Evolutionary conservation across 148 eudicot genomes (phyloP).

Genomic region (Agrostemma githago): DNA sequence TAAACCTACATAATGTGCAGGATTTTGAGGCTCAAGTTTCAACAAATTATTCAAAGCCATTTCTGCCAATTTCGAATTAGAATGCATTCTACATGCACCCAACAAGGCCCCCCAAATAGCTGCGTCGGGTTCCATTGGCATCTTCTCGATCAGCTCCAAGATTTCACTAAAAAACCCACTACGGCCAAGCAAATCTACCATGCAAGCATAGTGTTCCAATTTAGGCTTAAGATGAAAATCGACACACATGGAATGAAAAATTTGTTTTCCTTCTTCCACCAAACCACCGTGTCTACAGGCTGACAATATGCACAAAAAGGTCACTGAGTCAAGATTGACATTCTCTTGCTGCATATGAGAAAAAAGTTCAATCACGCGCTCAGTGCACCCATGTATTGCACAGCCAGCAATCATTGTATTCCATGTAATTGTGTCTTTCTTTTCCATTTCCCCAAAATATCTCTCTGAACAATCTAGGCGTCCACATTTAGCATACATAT

Average conservation of each 20-base stretch:
- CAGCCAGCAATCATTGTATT: conserved; percentile 60
- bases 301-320: conserved; percentile 54
- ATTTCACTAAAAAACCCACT: conserved; percentile 52
- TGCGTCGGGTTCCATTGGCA: conserved; percentile 65
- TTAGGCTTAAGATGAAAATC: conserved; percentile 42
- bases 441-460: conserved; percentile 43
- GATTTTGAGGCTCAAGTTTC: conserved; percentile 47
- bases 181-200: conserved; percentile 72
- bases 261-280: conserved; percentile 50
- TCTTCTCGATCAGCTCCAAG: conserved; percentile 38
- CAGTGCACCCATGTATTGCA: conserved; percentile 54
- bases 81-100: conserved; percentile 64
- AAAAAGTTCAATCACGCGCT: conserved; percentile 42
- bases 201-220: conserved; percentile 69
- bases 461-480: conserved; percentile 45
- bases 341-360: conserved; percentile 40
- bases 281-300: conserved; percentile 74
- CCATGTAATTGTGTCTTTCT: conserved; percentile 60
- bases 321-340: conserved; percentile 44
- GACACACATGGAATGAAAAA: conserved; percentile 50
- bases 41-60: conserved; percentile 44
- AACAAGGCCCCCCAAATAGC: conserved; percentile 67
- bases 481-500: conserved; percentile 78
- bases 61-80: conserved; percentile 49
- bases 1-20: conserved; percentile 58